These are phyloP conservation scores for Rhodosporidiobolus sp. DNA, from an alignment of 768 basidiomycete genomes.

Conservation along the genomic window DNA sequence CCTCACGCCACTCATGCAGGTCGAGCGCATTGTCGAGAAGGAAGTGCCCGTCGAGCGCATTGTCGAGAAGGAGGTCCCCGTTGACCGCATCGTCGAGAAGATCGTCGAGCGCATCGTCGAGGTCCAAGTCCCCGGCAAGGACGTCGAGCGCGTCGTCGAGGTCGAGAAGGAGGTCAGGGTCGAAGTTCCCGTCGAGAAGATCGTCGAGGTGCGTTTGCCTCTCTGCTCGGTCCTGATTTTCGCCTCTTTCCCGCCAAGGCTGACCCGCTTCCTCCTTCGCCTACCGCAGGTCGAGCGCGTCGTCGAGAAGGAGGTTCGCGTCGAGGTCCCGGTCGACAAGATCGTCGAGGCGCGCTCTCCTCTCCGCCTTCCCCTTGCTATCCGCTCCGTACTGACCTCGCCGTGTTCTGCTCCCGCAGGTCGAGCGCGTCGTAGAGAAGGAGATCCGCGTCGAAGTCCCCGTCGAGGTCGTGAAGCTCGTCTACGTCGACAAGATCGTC, in stretches of 20 bases:
- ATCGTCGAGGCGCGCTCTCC: constrained; percentile 1
- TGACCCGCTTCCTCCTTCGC: no score
- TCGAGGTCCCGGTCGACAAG: constrained; percentile 36
- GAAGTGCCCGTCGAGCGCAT: constrained; percentile 10
- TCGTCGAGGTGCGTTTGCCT: constrained; percentile 40
- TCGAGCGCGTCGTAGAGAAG: constrained; percentile 12
- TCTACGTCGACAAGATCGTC: constrained; percentile 2
- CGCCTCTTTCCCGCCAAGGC: no score
- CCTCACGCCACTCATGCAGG: constrained; percentile 4
- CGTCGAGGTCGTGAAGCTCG: constrained; percentile 40
- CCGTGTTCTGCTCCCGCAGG: neutral
- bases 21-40: constrained; percentile 27
- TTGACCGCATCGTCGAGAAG: constrained; percentile 44
- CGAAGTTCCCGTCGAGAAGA: neutral
- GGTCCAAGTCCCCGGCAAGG: neutral
- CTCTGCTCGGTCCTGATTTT: no score
- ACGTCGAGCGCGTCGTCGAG: constrained; percentile 7
- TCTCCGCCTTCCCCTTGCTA: no score
- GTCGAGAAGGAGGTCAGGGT: neutral
- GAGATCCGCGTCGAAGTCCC: constrained; percentile 38
- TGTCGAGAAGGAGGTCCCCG: constrained; percentile 27
- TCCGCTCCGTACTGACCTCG: no score
- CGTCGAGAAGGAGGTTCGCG: constrained; percentile 16
- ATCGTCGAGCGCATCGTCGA: constrained; percentile 39
- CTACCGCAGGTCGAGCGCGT: neutral